Evolutionary conservation across 495 filamentous ascomycete species (phyloP).

Genomic region (Hypoxylon rickii): DNA sequence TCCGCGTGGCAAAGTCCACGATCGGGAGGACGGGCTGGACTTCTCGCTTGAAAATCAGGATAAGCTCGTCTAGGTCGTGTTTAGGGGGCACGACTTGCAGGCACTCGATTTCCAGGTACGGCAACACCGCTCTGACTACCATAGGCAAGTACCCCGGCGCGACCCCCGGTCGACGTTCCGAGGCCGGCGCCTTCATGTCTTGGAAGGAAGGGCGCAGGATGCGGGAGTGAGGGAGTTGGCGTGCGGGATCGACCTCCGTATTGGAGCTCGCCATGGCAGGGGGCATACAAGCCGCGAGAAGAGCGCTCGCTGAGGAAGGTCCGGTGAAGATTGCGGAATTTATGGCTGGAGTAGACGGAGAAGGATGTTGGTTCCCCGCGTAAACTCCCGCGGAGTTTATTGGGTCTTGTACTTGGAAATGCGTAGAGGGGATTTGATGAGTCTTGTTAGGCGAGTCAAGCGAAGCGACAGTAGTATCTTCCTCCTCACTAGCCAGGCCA

Average conservation of each 20-base stretch:
- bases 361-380: too few relatives aligned
- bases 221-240: slow-evolving; percentile 9
- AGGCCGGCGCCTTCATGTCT: slow-evolving; percentile 24
- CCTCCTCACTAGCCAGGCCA: background rate
- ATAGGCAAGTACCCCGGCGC: slow-evolving; percentile 9
- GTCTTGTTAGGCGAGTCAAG: background rate
- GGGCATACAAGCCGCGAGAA: slow-evolving; percentile 5
- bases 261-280: background rate
- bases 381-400: background rate
- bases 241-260: slow-evolving; percentile 1
- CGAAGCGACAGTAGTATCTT: background rate
- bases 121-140: slow-evolving; percentile 23
- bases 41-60: slow-evolving; percentile 39
- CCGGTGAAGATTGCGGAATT: slow-evolving; percentile 8
- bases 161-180: slow-evolving; percentile 19
- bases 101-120: slow-evolving; percentile 38
- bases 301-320: slow-evolving; percentile 16
- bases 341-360: background rate
- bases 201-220: slow-evolving; percentile 24
- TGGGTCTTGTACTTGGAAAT: slow-evolving; percentile 1
- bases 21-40: slow-evolving; percentile 40
- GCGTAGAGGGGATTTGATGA: background rate
- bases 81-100: slow-evolving; percentile 28
- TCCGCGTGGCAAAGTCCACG: slow-evolving; percentile 26
- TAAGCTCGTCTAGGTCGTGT: slow-evolving; percentile 24